Conservation (phyloP, 768 basidiomycete genomes). For the Rhodocollybia butyracea region DNA sequence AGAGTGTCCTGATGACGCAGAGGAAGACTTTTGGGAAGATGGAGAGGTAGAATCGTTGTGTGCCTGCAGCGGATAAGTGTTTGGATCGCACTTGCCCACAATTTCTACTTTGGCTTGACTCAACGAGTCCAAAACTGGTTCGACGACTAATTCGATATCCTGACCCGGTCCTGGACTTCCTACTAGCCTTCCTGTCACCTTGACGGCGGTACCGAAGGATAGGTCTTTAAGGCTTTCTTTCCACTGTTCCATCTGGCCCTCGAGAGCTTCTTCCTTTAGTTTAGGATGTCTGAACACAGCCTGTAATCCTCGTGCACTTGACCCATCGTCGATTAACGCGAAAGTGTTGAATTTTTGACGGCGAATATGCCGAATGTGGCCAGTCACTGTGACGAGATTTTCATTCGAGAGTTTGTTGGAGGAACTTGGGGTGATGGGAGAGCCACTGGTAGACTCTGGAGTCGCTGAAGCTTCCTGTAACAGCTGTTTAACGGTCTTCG, state of each 20-base stretch:
- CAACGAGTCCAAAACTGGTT: background rate
- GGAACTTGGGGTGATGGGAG: no score
- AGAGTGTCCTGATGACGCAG: conserved; percentile 82
- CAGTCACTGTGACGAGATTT: conserved; percentile 70
- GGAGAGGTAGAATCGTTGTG: background rate
- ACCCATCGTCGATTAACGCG: conserved; percentile 80
- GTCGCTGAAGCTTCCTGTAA: conserved; percentile 7
- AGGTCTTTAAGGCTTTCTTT: conserved; percentile 20
- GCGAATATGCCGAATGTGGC: conserved; percentile 85
- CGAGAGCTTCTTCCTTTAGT: conserved; percentile 14
- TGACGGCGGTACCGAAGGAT: conserved; percentile 39
- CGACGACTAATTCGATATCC: conserved; percentile 45
- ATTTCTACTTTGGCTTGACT: conserved; percentile 30
- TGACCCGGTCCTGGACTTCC: conserved; percentile 43
- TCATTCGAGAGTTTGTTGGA: no score
- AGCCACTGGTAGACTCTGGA: no score
- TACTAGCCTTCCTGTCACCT: conserved; percentile 41
- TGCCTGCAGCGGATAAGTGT: conserved; percentile 24
- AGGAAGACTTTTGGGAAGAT: conserved; percentile 37
- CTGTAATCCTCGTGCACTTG: conserved; percentile 66
- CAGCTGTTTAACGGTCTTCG: conserved; percentile 20
- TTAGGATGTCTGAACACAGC: conserved; percentile 53
- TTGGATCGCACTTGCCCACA: conserved; percentile 46
- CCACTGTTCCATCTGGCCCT: background rate
- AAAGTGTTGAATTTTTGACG: conserved; percentile 89